Evolutionary conservation across 768 basidiomycete species (phyloP), one percentile per base, ranked within the genome.

Genomic region (Russula virescens): DNA sequence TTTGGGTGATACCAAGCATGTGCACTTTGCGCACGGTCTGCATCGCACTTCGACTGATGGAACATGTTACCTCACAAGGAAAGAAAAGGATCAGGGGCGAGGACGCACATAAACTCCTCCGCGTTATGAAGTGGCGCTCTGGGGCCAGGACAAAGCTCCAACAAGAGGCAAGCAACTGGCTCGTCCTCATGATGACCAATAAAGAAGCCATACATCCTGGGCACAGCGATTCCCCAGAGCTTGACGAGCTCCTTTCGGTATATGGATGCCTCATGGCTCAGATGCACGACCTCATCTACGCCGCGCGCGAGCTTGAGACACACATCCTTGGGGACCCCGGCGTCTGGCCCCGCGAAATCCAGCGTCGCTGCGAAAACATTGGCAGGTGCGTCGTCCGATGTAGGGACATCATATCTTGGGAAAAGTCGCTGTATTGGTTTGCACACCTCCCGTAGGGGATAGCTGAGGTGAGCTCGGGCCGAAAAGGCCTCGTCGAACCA

Each of bases 121-220:
- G 47, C 7, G 50, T 64, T 52, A 5, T 3, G 18, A 18, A 19
- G 40, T 8, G 19, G 25, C 16, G 2, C 40, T 28, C 8, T 49
- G 42, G 57, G 53, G 5, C 53, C 58, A 11, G 43, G 13, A 31
- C 63, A 64, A 13, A 64, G 53, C n/a, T 64, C 63, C 8, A 64
- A 48, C 42, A 64, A 23, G 21, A 64, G 63, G 25, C 58, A 64
- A 1, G 47, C 63, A 31, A 64, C 63, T 0, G 53, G 58, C 3
- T 13, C n/a, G 18, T 64, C 53, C 3, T 64, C 47, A 40, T 35
- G 18, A 19, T 60, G 48, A 2, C 63, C 58, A 0, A 60, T 28
- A 34, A 64, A 64, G 28, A 60, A 60, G 5, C 63, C 63, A 52
- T 64, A 60, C 63, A 64, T 64, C 42, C 25, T 60, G 5, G 63